A percentile compares a stretch with the other conserved stretches of the same genome.
phyloP scores from a whole-genome alignment of 2,329 filamentous ascomycete genomes.

The Tolypocladium sp. region DNA sequence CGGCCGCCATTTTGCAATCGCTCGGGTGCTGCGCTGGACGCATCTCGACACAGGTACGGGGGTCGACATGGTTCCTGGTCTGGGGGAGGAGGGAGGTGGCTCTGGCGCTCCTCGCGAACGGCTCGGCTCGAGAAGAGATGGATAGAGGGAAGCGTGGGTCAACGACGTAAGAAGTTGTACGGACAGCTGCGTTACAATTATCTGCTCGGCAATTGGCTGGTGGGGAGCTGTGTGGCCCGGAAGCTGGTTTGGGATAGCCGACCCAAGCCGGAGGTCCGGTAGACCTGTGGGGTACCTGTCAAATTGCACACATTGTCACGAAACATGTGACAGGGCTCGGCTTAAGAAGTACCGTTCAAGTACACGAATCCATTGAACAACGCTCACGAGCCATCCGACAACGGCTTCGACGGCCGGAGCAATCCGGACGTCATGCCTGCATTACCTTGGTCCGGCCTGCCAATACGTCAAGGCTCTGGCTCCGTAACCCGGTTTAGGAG shows the following conservation, averaged over 20 bases:
- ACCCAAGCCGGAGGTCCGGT: slow-evolving; percentile 6
- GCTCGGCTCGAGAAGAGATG: neutral
- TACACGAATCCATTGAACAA: neutral
- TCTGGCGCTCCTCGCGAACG: neutral
- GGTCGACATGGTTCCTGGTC: slow-evolving; percentile 22
- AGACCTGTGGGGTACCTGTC: neutral
- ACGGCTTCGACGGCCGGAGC: neutral
- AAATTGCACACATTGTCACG: neutral
- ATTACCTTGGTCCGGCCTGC: neutral
- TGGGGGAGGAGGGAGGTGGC: neutral
- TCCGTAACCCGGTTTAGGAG: neutral
- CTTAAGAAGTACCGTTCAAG: slow-evolving; percentile 1
- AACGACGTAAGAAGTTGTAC: neutral
- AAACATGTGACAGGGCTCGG: slow-evolving; percentile 4
- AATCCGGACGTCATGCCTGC: neutral
- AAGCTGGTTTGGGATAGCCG: slow-evolving; percentile 6
- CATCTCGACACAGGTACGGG: slow-evolving; percentile 28
- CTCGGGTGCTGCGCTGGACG: slow-evolving; percentile 27
- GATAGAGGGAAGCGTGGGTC: neutral
- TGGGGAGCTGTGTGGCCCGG: neutral
- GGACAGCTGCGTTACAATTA: slow-evolving; percentile 7
- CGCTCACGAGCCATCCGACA: neutral
- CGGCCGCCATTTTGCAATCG: slow-evolving; percentile 18
- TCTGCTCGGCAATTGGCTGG: slow-evolving; percentile 10
- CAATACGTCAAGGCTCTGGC: neutral